These are phyloP conservation scores for Phaeosphaeriaceae sp. DNA, from an alignment of 2,329 filamentous ascomycete genomes.

Conservation along the genomic window DNA sequence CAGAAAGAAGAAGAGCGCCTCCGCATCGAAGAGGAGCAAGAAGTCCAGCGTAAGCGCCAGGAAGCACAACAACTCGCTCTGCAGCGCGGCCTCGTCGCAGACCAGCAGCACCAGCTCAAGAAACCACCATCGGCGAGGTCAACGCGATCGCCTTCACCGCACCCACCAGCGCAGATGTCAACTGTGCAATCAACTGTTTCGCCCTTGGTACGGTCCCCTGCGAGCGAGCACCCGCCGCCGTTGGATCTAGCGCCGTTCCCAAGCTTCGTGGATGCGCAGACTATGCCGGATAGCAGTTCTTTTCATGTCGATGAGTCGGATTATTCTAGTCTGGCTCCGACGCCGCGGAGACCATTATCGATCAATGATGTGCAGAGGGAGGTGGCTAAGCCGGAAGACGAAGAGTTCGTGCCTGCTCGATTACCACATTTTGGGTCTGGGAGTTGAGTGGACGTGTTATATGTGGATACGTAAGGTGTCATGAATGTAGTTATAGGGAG, in stretches of 20 bases:
- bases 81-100: conserved; percentile 57
- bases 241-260: conserved; percentile 26
- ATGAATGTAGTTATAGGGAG: not conserved
- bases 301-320: conserved; percentile 40
- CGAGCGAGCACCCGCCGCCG: conserved; percentile 17
- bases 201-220: conserved; percentile 22
- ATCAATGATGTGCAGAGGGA: conserved; percentile 26
- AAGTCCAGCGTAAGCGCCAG: conserved; percentile 60
- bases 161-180: conserved; percentile 13
- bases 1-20: conserved; percentile 64
- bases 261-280: conserved; percentile 34
- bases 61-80: conserved; percentile 64
- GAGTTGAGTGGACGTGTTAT: conserved; percentile 1
- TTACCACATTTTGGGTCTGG: conserved; percentile 41
- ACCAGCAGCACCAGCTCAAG: conserved; percentile 29
- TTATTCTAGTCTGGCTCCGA: conserved; percentile 33
- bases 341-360: conserved; percentile 33
- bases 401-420: conserved; percentile 42
- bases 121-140: conserved; percentile 15
- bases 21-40: conserved; percentile 62
- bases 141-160: conserved; percentile 18
- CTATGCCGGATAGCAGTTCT: conserved; percentile 38
- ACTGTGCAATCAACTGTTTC: conserved; percentile 19
- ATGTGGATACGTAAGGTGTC: not conserved
- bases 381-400: conserved; percentile 5